A percentile compares a stretch with the other conserved stretches of the same genome.
These are phyloP conservation scores for Kodamaea restingae DNA, from an alignment of 805 yeast species.

Conservation along the genomic window DNA sequence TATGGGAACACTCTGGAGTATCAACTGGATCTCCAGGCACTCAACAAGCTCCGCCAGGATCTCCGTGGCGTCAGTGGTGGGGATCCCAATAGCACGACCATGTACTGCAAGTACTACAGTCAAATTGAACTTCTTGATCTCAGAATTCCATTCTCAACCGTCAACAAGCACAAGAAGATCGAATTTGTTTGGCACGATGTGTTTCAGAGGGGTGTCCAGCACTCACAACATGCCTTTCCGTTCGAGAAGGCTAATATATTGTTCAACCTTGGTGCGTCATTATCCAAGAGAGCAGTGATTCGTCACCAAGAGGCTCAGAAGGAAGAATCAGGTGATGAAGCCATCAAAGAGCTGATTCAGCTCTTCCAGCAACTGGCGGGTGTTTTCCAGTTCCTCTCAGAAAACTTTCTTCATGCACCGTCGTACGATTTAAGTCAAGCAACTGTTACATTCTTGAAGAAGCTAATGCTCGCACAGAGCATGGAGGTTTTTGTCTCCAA, in stretches of 20 bases:
- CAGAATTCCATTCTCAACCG: conserved; percentile 64
- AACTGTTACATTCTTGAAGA: conserved; percentile 58
- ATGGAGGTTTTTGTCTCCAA: conserved; percentile 78
- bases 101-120: conserved; percentile 68
- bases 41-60: conserved; percentile 60
- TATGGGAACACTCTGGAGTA: conserved; percentile 64
- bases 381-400: conserved; percentile 63
- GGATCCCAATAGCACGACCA: conserved; percentile 44
- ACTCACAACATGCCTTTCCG: conserved; percentile 74
- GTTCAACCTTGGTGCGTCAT: conserved; percentile 69
- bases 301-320: conserved; percentile 28
- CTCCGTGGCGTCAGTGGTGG: conserved; percentile 43
- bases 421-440: conserved; percentile 69
- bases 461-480: conserved; percentile 77
- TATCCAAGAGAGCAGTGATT: conserved; percentile 47
- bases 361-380: conserved; percentile 76
- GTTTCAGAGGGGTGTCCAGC: conserved; percentile 42
- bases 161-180: conserved; percentile 40
- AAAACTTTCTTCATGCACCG: conserved; percentile 87
- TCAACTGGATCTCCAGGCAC: conserved; percentile 47
- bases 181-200: conserved; percentile 82
- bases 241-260: conserved; percentile 85
- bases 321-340: conserved; percentile 24
- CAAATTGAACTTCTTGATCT: conserved; percentile 77
- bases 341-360: conserved; percentile 56